A percentile compares a stretch with the other conserved stretches of the same genome.
Evolutionary conservation across 2,329 filamentous ascomycete species (phyloP).

Genomic region (Xylaria sp.): DNA sequence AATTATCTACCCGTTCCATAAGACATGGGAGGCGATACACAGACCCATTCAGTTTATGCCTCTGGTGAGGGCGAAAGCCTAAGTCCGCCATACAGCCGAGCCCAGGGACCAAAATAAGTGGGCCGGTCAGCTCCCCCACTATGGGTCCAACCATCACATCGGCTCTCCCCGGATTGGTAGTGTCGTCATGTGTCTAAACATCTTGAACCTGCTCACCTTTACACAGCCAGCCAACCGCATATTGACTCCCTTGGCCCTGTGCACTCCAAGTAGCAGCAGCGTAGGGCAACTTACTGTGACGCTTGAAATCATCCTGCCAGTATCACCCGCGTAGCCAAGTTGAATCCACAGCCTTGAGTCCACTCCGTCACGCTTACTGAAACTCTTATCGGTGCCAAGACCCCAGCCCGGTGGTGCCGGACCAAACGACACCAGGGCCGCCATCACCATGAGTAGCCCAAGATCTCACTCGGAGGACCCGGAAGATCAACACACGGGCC

Average conservation of each 20-base stretch:
- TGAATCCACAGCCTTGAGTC: background rate
- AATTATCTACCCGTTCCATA: too few relatives aligned
- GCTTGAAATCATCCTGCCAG: background rate
- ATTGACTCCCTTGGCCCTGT: background rate
- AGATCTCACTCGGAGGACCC: slow-evolving; percentile 29
- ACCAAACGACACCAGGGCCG: background rate
- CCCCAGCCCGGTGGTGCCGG: slow-evolving; percentile 19
- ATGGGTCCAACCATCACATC: slow-evolving; percentile 1
- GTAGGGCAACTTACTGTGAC: background rate
- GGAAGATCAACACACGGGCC: slow-evolving; percentile 30
- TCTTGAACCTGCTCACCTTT: too few relatives aligned
- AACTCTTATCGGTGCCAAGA: slow-evolving; percentile 21
- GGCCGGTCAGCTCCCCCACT: slow-evolving; percentile 5
- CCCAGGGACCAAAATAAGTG: background rate
- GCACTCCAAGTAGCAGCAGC: too few relatives aligned
- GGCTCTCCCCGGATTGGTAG: slow-evolving; percentile 14
- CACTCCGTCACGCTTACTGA: background rate
- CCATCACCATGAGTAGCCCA: slow-evolving; percentile 32
- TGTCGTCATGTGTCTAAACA: slow-evolving; percentile 33
- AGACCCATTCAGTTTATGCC: too few relatives aligned
- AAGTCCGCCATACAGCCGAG: slow-evolving; percentile 32
- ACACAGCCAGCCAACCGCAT: slow-evolving; percentile 21
- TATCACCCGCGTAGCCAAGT: background rate
- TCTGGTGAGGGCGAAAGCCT: background rate
- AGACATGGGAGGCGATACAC: too few relatives aligned